Percentiles rank a stretch among this genome's conserved stretches.
phyloP scores from a whole-genome alignment of 345 rosid genomes.

The Syzygium aromaticum region DNA sequence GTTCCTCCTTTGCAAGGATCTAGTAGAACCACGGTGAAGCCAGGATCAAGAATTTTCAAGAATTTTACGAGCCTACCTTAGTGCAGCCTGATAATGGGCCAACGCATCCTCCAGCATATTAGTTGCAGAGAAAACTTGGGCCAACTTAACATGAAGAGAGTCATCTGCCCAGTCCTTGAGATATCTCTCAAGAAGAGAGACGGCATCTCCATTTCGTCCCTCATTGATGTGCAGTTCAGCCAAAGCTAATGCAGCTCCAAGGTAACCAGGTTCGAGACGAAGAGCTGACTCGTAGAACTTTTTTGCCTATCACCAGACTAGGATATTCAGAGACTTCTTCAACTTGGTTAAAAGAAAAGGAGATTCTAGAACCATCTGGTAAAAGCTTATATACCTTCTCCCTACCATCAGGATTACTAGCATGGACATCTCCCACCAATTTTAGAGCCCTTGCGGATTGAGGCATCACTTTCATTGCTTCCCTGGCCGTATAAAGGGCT shows the following conservation, averaged over 20 bases:
- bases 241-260: constrained; percentile 93
- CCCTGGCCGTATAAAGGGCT: constrained; percentile 89
- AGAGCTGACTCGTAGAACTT: constrained; percentile 93
- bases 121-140: constrained; percentile 90
- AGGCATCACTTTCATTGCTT: constrained; percentile 99
- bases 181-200: constrained; percentile 85
- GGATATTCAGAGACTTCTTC: constrained; percentile 4
- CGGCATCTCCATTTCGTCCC: constrained; percentile 92
- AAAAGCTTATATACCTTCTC: constrained; percentile 63
- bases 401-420: constrained; percentile 78
- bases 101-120: constrained; percentile 79
- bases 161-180: constrained; percentile 99
- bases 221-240: constrained; percentile 91
- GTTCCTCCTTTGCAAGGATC: background rate
- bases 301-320: constrained; percentile 55
- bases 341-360: background rate
- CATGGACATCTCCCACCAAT: constrained; percentile 97
- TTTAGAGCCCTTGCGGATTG: constrained; percentile 95
- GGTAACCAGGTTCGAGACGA: constrained; percentile 90
- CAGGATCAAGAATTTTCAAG: background rate
- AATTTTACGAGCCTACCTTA: constrained; percentile 28
- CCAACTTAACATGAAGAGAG: constrained; percentile 92
- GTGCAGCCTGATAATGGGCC: constrained; percentile 86
- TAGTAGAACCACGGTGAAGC: background rate
- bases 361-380: background rate